These are phyloP conservation scores for Suhomyces ambrosiae DNA, from an alignment of 1,139 yeast species.

Conservation along the genomic window DNA sequence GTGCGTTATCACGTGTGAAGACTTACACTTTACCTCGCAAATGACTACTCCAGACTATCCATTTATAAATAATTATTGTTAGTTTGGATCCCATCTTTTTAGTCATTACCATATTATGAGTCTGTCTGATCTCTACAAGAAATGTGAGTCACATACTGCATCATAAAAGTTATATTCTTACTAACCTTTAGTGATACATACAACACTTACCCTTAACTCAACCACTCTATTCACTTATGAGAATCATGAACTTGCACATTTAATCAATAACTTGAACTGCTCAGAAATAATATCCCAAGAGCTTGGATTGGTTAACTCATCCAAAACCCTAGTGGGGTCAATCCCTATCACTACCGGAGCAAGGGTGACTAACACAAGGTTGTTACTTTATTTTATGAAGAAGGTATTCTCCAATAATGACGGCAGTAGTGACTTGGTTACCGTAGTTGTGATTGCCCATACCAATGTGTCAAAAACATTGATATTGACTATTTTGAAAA, in stretches of 20 bases:
- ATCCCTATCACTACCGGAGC: slow-evolving; percentile 36
- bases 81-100: neutral
- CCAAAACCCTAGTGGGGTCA: slow-evolving; percentile 48
- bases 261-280: slow-evolving; percentile 47
- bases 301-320: slow-evolving; percentile 53
- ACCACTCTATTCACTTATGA: slow-evolving; percentile 60
- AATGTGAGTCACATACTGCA: slow-evolving; percentile 29
- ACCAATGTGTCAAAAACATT: slow-evolving; percentile 46
- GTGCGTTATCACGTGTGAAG: too few species aligned
- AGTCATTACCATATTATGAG: slow-evolving; percentile 7
- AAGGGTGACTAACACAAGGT: slow-evolving; percentile 33
- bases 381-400: slow-evolving; percentile 53
- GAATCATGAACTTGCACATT: slow-evolving; percentile 43
- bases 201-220: slow-evolving; percentile 54
- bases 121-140: slow-evolving; percentile 28
- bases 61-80: neutral
- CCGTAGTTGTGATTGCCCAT: slow-evolving; percentile 51
- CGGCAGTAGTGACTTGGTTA: slow-evolving; percentile 52
- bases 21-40: neutral
- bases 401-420: slow-evolving; percentile 42
- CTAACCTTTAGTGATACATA: slow-evolving; percentile 36
- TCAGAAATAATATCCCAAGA: slow-evolving; percentile 58
- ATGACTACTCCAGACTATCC: slow-evolving; percentile 9
- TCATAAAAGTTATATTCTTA: slow-evolving; percentile 3
- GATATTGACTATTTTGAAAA: slow-evolving; percentile 50